A percentile compares a stretch with the other conserved stretches of the same genome.
Conservation (phyloP, 129 eudicot genomes). For the Helichrysum umbraculigerum region DNA sequence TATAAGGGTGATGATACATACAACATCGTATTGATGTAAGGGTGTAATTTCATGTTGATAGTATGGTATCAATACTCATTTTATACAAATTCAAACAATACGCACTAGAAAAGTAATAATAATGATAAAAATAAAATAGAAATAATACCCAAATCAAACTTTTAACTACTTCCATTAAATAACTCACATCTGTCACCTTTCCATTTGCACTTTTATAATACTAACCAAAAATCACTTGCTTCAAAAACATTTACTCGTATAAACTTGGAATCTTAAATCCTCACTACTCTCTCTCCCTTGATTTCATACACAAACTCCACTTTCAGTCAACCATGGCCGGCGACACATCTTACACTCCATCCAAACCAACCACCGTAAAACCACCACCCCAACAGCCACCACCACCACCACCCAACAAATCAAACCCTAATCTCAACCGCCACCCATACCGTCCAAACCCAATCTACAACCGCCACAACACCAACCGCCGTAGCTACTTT, state of each 20-base stretch:
- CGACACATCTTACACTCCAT: constrained; percentile 66
- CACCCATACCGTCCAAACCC: constrained; percentile 65
- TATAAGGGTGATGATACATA: no score
- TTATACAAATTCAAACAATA: no score
- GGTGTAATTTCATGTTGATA: no score
- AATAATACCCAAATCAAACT: background rate
- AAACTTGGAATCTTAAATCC: constrained; percentile 18
- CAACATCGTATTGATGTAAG: no score
- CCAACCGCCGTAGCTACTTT: constrained; percentile 52
- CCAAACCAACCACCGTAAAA: constrained; percentile 42
- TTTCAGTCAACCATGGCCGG: constrained; percentile 43
- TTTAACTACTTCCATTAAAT: background rate
- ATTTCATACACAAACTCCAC: constrained; percentile 21
- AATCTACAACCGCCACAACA: constrained; percentile 39
- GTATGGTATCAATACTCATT: no score
- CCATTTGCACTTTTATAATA: constrained; percentile 19
- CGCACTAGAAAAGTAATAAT: no score
- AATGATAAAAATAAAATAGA: background rate
- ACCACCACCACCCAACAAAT: constrained; percentile 43
- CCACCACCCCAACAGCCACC: constrained; percentile 33
- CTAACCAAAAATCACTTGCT: constrained; percentile 10
- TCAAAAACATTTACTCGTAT: background rate
- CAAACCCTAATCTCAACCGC: constrained; percentile 57
- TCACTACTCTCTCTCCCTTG: constrained; percentile 26
- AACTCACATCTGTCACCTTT: constrained; percentile 31